A percentile compares a stretch with the other conserved stretches of the same genome.
phyloP scores from a whole-genome alignment of 1,139 yeast species.

The Lodderomyces beijingensis region DNA sequence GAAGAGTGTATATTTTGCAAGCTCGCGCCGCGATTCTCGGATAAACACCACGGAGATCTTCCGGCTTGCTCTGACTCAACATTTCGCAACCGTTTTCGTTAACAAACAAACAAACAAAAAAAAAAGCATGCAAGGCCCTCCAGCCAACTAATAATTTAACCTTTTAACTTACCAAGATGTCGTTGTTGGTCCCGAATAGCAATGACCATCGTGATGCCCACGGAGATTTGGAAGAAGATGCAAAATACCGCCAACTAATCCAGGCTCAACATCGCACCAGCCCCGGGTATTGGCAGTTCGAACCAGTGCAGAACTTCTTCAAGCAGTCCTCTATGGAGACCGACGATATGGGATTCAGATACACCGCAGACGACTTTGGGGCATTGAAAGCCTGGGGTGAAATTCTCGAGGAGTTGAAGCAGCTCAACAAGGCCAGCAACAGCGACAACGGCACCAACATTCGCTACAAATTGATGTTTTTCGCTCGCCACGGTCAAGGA shows the following conservation, averaged over 20 bases:
- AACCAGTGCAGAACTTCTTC: slow-evolving; percentile 47
- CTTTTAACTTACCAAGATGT: too few species aligned
- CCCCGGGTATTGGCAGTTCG: slow-evolving; percentile 39
- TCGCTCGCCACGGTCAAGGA: slow-evolving; percentile 81
- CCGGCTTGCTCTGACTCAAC: too few species aligned
- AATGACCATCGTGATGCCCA: slow-evolving; percentile 36
- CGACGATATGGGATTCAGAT: slow-evolving; percentile 47
- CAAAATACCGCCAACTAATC: slow-evolving; percentile 14
- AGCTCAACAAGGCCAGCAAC: slow-evolving; percentile 31
- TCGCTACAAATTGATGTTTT: slow-evolving; percentile 51
- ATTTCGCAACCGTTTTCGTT: too few species aligned
- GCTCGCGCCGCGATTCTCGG: too few species aligned
- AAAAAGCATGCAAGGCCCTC: too few species aligned
- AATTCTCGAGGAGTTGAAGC: slow-evolving; percentile 26
- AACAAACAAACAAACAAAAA: too few species aligned
- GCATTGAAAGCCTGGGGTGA: slow-evolving; percentile 42
- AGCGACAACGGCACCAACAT: slow-evolving; percentile 23
- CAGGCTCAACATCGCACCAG: background rate
- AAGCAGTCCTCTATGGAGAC: slow-evolving; percentile 43
- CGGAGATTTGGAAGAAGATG: slow-evolving; percentile 30
- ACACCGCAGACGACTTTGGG: slow-evolving; percentile 48
- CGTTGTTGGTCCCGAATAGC: slow-evolving; percentile 18
- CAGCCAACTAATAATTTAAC: too few species aligned
- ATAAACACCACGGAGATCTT: too few species aligned
- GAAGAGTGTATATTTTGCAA: too few species aligned